phyloP scores from a whole-genome alignment of 75 land plant genomes.

The Sequoia sempervirens region DNA sequence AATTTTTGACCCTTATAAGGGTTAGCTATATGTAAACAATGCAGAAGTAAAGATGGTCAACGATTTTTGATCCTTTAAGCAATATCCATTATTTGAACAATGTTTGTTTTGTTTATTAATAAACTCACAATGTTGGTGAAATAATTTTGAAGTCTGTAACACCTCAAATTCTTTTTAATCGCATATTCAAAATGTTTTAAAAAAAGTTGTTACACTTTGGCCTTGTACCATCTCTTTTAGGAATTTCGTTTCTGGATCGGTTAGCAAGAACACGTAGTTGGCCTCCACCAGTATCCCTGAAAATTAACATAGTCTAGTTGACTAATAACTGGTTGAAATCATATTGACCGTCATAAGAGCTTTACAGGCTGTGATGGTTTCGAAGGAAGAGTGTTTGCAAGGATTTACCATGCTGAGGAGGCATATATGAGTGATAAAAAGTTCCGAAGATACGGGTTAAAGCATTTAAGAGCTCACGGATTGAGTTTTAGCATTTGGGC shows the following conservation, averaged over 20 bases:
- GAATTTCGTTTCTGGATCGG: not conserved
- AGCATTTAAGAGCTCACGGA: too few relatives aligned
- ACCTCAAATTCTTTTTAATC: slow-evolving; percentile 8
- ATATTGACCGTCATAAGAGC: not conserved
- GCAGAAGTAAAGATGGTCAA: too few relatives aligned
- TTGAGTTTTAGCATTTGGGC: too few relatives aligned
- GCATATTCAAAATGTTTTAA: not conserved
- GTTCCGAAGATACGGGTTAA: too few relatives aligned
- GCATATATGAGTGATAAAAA: not conserved
- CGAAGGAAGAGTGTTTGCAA: not conserved
- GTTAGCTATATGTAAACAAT: too few relatives aligned
- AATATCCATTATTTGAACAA: too few relatives aligned
- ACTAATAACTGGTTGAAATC: not conserved
- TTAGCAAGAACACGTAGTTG: too few relatives aligned
- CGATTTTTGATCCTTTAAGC: too few relatives aligned
- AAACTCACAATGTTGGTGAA: too few relatives aligned
- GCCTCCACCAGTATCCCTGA: not conserved
- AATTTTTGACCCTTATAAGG: too few relatives aligned
- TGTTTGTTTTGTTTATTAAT: too few relatives aligned
- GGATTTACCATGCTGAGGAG: not conserved
- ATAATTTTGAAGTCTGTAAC: too few relatives aligned
- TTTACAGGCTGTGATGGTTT: not conserved
- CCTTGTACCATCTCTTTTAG: not conserved
- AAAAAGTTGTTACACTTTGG: not conserved
- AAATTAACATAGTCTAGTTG: not conserved